Evolutionary conservation across 257 asterid genomes (phyloP).

Genomic region (Solanum sparsipilum): DNA sequence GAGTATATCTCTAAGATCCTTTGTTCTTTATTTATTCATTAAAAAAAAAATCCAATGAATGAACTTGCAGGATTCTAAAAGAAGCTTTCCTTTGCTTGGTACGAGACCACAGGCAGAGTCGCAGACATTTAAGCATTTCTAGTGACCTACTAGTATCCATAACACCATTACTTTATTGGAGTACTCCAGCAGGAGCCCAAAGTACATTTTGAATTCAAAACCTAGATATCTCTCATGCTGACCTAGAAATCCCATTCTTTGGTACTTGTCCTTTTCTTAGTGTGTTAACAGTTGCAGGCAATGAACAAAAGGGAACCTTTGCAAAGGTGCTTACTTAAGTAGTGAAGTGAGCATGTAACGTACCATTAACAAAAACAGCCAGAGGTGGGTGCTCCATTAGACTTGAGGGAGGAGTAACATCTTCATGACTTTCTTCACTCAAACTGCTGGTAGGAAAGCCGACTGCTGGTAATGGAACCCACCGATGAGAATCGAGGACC

Average conservation of each 20-base stretch:
- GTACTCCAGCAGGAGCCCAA: neutral
- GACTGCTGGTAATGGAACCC: constrained; percentile 76
- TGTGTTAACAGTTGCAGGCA: neutral
- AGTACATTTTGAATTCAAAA: neutral
- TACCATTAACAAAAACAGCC: constrained; percentile 23
- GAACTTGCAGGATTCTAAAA: neutral
- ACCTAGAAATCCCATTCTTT: neutral
- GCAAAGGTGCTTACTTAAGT: neutral
- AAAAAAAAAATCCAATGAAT: neutral
- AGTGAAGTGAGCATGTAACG: neutral
- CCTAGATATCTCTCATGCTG: neutral
- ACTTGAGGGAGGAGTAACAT: constrained; percentile 73
- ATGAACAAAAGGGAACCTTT: neutral
- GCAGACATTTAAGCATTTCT: neutral
- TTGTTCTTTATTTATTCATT: neutral
- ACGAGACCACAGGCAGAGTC: neutral
- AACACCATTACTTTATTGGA: neutral
- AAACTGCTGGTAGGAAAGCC: constrained; percentile 76
- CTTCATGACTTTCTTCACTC: constrained; percentile 75
- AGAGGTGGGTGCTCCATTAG: constrained; percentile 99
- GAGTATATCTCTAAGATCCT: neutral
- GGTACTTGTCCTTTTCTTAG: neutral
- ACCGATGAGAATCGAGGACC: constrained; percentile 76
- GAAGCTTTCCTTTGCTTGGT: neutral
- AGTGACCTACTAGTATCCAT: neutral